Base-by-base conservation (phyloP, 1,284 basidiomycete species). In the Microbotryum violaceum region DNA sequence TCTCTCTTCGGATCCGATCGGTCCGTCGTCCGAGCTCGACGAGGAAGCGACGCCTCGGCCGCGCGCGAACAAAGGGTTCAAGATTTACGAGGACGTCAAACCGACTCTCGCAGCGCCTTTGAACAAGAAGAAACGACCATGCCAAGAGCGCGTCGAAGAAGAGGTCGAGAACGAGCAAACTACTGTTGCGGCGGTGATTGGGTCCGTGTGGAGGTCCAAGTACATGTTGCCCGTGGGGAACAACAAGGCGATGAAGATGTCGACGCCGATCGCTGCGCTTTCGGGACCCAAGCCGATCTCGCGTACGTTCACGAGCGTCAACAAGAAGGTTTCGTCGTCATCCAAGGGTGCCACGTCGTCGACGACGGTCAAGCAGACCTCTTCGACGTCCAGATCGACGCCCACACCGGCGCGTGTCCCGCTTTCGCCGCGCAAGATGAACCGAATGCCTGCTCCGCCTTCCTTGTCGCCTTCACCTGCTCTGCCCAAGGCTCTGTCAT, bases 1-100 rank as follows among this genome's bases (percentile, higher is more conserved):
- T 29, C 60, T 63, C 21, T 65, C 64, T 7, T 63, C 61, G 7
- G 66, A 66, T 45, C 61, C 61, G 48, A 65, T 68, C 31, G n/a
- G 58, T 10, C 49, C 57, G 16, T 60, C 64, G 4, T 66, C 64
- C 9, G 61, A 56, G 23, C n/a, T 33, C 20, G n/a, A n/a, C 21
- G 51, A 33, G 8, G 51, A 25, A 16, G 31, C 33, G 25, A 53
- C 25, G 25, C 51, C 21, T 31, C 25, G 25, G 2, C 51, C 51
- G 31, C 31, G 25, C 25, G 51, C n/a, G 29, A 33, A 49, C 12
- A 14, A 3, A 21, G 27, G 21, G 4, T n/a, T 25, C 51, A 53
- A 53, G 31, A 53, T 23, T 49, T 29, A 18, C 48, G 23, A 23
- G 48, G 23, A 49, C 12, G 48, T 14, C 21, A 49, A 14, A 29